Evolutionary conservation across 805 yeast species (phyloP), one percentile per base, ranked within the genome.

Genomic region (Pichia exigua): DNA sequence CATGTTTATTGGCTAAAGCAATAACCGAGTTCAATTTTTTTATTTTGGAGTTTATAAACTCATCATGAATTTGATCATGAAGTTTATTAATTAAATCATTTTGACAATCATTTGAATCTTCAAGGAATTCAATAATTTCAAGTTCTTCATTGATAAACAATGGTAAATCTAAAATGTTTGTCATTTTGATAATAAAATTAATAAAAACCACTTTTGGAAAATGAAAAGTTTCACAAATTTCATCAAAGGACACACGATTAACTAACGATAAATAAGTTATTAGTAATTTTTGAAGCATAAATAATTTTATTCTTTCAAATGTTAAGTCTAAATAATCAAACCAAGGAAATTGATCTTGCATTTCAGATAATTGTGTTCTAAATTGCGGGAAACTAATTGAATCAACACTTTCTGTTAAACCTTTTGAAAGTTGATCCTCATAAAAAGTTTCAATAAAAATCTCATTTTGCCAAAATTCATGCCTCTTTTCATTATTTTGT

Each of bases 241-340:
- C 45, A 18, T 20, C 38, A 30, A 45, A 17, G 8, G 49, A 32
- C 2, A 42, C 38, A 12, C 45, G 44, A 20, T 42, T 20, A 30
- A 65, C 53, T 17, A 69, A 48, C 0, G 73, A 67, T 2, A 73
- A 55, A 47, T 71, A 73, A 4, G 64, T 56, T 4, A 62, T 44
- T 47, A 65, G 65, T 2, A 62, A 58, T 52, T 65, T 68, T 41
- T 61, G 58, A 50, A 70, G 58, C 22, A 71, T 48, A 3, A 58
- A 53, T n/a, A 59, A 26, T n/a, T 35, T 12, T 9, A 27, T 26
- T 15, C 22, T 45, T 2, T 42, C 18, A 35, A 42, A 49, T 42
- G 38, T 11, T 6, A 17, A 24, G 9, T 45, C 40, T 13, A 45
- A 42, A 18, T 28, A 38, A 2, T 13, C 30, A 32, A 44, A 42